phyloP scores from a whole-genome alignment of 1,284 basidiomycete species.

The Hypsizygus ulmarius region DNA sequence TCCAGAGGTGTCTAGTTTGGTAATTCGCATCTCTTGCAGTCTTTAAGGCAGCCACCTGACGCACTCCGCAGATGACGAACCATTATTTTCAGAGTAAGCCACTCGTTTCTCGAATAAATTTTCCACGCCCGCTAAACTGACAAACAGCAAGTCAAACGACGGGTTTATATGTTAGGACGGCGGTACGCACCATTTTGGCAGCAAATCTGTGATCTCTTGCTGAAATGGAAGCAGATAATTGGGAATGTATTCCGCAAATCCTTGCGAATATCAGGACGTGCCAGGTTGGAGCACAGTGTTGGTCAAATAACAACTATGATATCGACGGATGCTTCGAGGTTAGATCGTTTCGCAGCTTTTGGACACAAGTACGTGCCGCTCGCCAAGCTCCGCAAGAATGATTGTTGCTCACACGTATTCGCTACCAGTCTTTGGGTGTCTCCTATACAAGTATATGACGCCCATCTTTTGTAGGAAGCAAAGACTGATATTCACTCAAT shows the following conservation, averaged over 20 bases:
- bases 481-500: conserved; percentile 10
- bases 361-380: conserved; percentile 47
- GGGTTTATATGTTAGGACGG: conserved; percentile 51
- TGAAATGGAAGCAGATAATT: conserved; percentile 44
- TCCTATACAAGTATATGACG: conserved; percentile 50
- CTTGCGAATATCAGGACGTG: conserved; percentile 63
- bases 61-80: conserved; percentile 40
- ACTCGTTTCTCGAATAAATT: background rate
- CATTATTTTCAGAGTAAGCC: conserved; percentile 47
- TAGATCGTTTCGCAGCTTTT: conserved; percentile 46
- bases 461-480: background rate
- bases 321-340: conserved; percentile 54
- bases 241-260: conserved; percentile 71
- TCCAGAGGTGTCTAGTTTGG: conserved; percentile 50
- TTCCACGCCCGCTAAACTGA: background rate
- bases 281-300: conserved; percentile 55
- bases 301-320: conserved; percentile 75
- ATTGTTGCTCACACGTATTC: background rate
- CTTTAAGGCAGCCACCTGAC: background rate
- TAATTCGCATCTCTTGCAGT: conserved; percentile 23
- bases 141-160: conserved; percentile 47
- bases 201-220: background rate
- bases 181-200: conserved; percentile 27
- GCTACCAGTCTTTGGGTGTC: conserved; percentile 48
- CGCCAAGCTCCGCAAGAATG: too few relatives aligned